Evolutionary conservation across 2,329 filamentous ascomycete species (phyloP), one percentile per base, ranked within the genome.

Genomic region (Aspergillus niger): DNA sequence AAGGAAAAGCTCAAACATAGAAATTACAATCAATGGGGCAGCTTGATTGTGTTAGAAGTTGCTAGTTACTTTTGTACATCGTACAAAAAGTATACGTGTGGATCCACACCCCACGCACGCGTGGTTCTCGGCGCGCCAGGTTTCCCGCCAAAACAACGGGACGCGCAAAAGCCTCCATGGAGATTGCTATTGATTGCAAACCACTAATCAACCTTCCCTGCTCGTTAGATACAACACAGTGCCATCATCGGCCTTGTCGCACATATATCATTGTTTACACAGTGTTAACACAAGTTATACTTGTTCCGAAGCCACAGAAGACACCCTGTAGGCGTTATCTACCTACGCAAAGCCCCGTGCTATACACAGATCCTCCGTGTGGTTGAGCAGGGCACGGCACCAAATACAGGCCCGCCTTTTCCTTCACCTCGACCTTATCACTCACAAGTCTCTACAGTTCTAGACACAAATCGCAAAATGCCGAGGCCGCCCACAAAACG

Each of bases 401-500:
- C 20, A 24, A 11, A 22, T 44, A 53, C 38, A 32, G 20, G 24
- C 32, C 17, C 15, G 13, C 24, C 15, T 39, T 5, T 41, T 6
- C 13, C 17, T 36, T 11, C 8, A 41, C 13, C 7, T 7, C 11
- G 22, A 53, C 13, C 17, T 36, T 8, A 7, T 11, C 15, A 26
- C 15, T 28, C 6, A n/a, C 32, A 11, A 13, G 15, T n/a, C 15
- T 38, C 24, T 11, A 22, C 22, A 52, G 17, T n/a, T 38, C 17
- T 10, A 38, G n/a, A 32, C 30, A 15, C 17, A 28, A 30, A 30
- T 30, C 8, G 7, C 28, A 55, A 47, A 32, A 73, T 73, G 71
- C 71, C 71, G 43, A 70, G 71, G 36, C 71, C 71, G 30, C 65
- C 70, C 52, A 65, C 65, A 53, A 71, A 67, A 56, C 67, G 70